Evolutionary conservation across 2,329 filamentous ascomycete species (phyloP).

Genomic region (Colletotrichum truncatum): DNA sequence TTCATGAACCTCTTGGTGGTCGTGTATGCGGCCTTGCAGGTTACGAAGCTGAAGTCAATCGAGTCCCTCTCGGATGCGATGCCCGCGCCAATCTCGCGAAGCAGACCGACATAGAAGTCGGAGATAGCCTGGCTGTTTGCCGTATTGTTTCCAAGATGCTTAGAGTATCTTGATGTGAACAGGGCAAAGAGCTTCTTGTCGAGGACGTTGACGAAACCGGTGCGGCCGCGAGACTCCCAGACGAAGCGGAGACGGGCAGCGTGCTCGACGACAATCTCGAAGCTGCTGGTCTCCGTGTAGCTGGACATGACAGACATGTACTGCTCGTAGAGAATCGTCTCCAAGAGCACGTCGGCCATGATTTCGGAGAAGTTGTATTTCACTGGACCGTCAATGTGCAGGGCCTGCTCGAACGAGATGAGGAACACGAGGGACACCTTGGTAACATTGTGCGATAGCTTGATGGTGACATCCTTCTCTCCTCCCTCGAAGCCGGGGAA

Average conservation of each 20-base stretch:
- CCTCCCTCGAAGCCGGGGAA: slow-evolving; percentile 49
- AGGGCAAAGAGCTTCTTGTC: slow-evolving; percentile 48
- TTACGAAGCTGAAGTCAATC: slow-evolving; percentile 48
- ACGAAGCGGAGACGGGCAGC: slow-evolving; percentile 49
- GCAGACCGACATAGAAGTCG: slow-evolving; percentile 50
- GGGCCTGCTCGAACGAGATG: slow-evolving; percentile 52
- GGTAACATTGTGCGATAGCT: slow-evolving; percentile 44
- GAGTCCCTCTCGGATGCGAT: slow-evolving; percentile 36
- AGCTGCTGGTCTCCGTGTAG: slow-evolving; percentile 35
- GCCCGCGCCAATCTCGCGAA: slow-evolving; percentile 47
- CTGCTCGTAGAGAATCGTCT: slow-evolving; percentile 49
- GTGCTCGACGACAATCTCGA: slow-evolving; percentile 45
- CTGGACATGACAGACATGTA: slow-evolving; percentile 38
- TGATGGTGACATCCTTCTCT: slow-evolving; percentile 42
- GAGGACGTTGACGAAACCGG: slow-evolving; percentile 47
- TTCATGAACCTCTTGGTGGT: slow-evolving; percentile 39
- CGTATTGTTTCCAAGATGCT: slow-evolving; percentile 34
- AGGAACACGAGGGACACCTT: slow-evolving; percentile 54
- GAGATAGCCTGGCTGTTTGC: slow-evolving; percentile 40
- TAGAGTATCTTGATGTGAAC: slow-evolving; percentile 45
- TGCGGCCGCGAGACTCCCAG: slow-evolving; percentile 40
- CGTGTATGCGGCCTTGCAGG: slow-evolving; percentile 43
- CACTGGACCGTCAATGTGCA: slow-evolving; percentile 42
- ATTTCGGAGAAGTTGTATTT: slow-evolving; percentile 51
- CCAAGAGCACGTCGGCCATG: slow-evolving; percentile 46